These are phyloP conservation scores for Galerina sulciceps DNA, from an alignment of 768 basidiomycete genomes.

Conservation along the genomic window DNA sequence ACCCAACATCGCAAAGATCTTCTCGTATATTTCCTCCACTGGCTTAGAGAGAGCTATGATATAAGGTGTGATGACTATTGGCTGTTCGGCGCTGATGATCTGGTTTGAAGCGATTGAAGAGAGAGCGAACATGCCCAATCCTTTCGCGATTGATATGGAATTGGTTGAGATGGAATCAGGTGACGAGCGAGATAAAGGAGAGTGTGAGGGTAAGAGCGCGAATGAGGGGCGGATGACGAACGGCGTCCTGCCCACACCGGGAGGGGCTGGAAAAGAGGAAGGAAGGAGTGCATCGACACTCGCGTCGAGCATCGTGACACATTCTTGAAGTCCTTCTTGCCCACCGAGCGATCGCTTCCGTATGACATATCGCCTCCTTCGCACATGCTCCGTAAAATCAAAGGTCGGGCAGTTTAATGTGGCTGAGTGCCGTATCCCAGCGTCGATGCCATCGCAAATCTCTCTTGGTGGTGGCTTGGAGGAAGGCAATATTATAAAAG, in stretches of 20 bases:
- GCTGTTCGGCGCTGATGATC: constrained; percentile 34
- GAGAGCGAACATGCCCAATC: constrained; percentile 31
- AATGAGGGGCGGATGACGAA: constrained; percentile 11
- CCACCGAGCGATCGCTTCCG: background rate
- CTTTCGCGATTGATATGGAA: constrained; percentile 8
- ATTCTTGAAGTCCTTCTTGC: constrained; percentile 12
- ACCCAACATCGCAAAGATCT: constrained; percentile 30
- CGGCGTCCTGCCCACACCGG: background rate
- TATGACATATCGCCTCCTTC: constrained; percentile 7
- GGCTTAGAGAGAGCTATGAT: constrained; percentile 27
- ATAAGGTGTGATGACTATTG: constrained; percentile 35
- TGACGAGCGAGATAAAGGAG: background rate
- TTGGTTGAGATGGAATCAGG: background rate
- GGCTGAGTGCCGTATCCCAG: background rate
- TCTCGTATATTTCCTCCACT: constrained; percentile 26
- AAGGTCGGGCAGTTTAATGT: constrained; percentile 1
- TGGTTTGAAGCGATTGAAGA: constrained; percentile 23
- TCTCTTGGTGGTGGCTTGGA: too few species aligned
- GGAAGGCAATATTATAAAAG: background rate
- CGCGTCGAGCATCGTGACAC: constrained; percentile 33
- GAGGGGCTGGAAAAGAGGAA: background rate
- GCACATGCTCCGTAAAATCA: constrained; percentile 6
- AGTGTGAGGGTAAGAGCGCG: background rate
- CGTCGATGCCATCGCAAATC: too few species aligned
- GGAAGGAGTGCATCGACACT: constrained; percentile 32